Evolutionary conservation across 257 asterid genomes (phyloP).

Genomic region (Nicotiana sylvestris): DNA sequence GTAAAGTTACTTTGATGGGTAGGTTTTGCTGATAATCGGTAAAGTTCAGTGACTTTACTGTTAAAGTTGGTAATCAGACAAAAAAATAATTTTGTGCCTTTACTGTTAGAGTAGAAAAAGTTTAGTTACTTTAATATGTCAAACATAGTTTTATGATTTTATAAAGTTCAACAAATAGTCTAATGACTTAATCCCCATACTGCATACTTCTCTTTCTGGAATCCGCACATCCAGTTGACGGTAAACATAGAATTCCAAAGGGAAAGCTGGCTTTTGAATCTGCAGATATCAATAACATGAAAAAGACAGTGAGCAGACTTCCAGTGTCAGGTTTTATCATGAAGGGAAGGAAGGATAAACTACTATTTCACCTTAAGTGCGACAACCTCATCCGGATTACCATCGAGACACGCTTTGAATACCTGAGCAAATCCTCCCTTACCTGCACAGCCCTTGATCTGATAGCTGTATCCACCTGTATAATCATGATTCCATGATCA

Average conservation of each 20-base stretch:
- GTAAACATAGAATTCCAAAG: constrained; percentile 96
- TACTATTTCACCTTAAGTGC: constrained; percentile 72
- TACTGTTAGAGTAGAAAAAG: too few relatives aligned
- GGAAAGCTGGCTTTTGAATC: constrained; percentile 99
- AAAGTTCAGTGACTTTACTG: too few relatives aligned
- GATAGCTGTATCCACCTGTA: constrained; percentile 83
- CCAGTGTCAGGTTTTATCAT: constrained; percentile 13
- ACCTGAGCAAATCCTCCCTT: constrained; percentile 99
- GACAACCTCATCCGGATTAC: constrained; percentile 71
- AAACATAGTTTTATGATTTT: too few relatives aligned
- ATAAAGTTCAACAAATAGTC: too few relatives aligned
- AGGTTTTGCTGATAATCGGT: too few relatives aligned
- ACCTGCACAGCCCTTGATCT: constrained; percentile 98
- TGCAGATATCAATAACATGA: constrained; percentile 22
- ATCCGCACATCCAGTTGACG: constrained; percentile 87
- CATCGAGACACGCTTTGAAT: constrained; percentile 68
- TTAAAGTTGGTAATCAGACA: too few relatives aligned
- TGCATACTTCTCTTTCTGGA: constrained; percentile 60
- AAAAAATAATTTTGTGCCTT: too few relatives aligned
- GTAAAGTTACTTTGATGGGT: too few relatives aligned
- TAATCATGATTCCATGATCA: constrained; percentile 17
- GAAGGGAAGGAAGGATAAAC: neutral
- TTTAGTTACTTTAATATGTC: too few relatives aligned
- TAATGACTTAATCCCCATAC: neutral
- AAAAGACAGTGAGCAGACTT: constrained; percentile 1